These are phyloP conservation scores for Cucurbita moschata DNA, from an alignment of 306 rosid species.

Conservation along the genomic window DNA sequence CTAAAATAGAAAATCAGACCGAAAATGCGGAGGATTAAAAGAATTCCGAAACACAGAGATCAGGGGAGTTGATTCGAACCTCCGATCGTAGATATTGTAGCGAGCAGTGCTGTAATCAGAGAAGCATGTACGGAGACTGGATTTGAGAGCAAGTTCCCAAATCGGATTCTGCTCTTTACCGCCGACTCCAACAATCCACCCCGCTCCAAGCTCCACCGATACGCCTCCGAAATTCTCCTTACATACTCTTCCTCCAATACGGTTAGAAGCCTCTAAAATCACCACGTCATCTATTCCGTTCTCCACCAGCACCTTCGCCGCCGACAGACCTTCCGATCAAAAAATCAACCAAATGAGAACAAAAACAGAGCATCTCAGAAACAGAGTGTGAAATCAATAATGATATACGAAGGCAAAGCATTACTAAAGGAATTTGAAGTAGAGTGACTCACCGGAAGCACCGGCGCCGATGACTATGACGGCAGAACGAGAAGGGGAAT, in stretches of 20 bases:
- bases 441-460: constrained; percentile 42
- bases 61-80: constrained; percentile 19
- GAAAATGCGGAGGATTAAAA: background rate
- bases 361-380: background rate
- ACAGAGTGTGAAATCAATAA: background rate
- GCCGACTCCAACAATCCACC: constrained; percentile 98
- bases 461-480: constrained; percentile 90
- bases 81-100: constrained; percentile 74
- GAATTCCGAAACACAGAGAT: too few relatives aligned
- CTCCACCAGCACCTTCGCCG: constrained; percentile 69
- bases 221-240: constrained; percentile 72
- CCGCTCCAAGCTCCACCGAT: constrained; percentile 88
- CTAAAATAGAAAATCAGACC: background rate
- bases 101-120: constrained; percentile 93
- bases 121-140: constrained; percentile 61
- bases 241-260: constrained; percentile 83
- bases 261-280: constrained; percentile 83
- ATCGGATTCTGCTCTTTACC: constrained; percentile 65
- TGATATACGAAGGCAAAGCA: background rate
- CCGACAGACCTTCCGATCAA: constrained; percentile 43
- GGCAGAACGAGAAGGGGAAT: constrained; percentile 52
- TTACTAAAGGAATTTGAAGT: background rate
- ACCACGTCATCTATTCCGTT: constrained; percentile 58
- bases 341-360: background rate
- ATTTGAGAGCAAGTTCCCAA: constrained; percentile 73